Base-by-base conservation (phyloP, 2,329 filamentous ascomycete genomes). In the Aspergillus sp. region DNA sequence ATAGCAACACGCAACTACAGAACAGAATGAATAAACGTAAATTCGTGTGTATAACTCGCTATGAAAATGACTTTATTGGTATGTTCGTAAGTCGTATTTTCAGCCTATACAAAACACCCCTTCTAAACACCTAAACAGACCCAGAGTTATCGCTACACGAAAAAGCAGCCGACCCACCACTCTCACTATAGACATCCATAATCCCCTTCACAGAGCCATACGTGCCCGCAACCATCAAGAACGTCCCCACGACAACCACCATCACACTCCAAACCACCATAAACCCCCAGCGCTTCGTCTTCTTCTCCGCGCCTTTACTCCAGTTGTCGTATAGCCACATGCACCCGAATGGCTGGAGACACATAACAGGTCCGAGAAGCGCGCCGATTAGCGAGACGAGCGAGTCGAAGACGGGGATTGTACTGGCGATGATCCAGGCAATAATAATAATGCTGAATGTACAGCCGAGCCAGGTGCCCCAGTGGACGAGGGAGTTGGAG, bases 121-220 rank as follows among this genome's bases (percentile, higher is more conserved):
- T n/a, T n/a, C n/a, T n/a, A n/a, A n/a, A n/a, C n/a, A n/a, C 22
- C 41, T 44, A 47, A 4, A 32, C 24, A 24, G 44, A 47, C 11
- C 60, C 59, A 2, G 76, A 77, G 65, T 80, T 80, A 48, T 80
- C 76, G 0, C 72, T 74, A 50, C 77, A 80, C 2, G 76, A 76
- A 69, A 75, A 80, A 0, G 75, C 75, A 1, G 66, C 62, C 2
- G 75, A 73, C 0, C 74, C 75, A 1, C 71, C 73, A 4, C 64
- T 64, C 4, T 59, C 58, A 13, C 66, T 64, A 55, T 79, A 77
- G 0, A 67, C 66, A 6, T 74, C 67, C 4, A 76, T 71, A 38
- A 79, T 78, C 4, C 64, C 68, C 8, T 77, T 66, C 5, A 81
- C 64, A 0, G 76, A 76, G 1, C 76, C 78, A 48, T 80, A 81